Evolutionary conservation across 306 rosid genomes (phyloP), one percentile per base, ranked within the genome.

Genomic region (Vigna mungo): DNA sequence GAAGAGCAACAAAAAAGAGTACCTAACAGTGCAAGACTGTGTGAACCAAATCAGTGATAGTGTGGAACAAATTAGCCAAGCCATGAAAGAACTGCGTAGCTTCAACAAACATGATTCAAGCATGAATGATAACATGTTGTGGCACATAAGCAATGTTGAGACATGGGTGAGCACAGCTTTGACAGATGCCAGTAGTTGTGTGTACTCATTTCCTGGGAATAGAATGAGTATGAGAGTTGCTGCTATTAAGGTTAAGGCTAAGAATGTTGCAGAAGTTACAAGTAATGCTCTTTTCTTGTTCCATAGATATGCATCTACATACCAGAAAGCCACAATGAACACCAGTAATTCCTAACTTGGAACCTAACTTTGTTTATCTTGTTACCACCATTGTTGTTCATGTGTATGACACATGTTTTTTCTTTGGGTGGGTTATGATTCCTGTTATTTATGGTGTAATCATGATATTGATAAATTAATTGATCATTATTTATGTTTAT

Each of bases 91-190:
- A 37, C 78, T 91, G 0, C 41, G 61, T 0, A 60, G 63, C 4
- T 60, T 91, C 44, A 81, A 69, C 52, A 3, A 68, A 7, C 36
- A 30, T 7, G 49, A 62, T 0, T 41, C 69, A 15, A 14, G 68
- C 9, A 71, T 76, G 1, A 80, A 77, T 17, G 87, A 83, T 30
- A 68, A 73, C 23, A 21, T 81, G 18, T 69, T 83, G 75, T 91
- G 94, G 94, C 97, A 89, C 41, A 73, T 89, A 3, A 88, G 90
- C 10, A 88, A 89, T 2, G 89, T 91, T n/a, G 88, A 91, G 83
- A 69, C 92, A 32, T 91, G 97, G 97, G 85, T 80, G 3, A 81
- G 94, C 51, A 69, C 91, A 1, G 94, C 97, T 14, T 46, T 88
- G 41, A 89, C 91, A 0, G 94, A 86, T 68, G 91, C 91, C 16